Conservation (phyloP, 1,284 basidiomycete species). For the Xanthoconium separans region DNA sequence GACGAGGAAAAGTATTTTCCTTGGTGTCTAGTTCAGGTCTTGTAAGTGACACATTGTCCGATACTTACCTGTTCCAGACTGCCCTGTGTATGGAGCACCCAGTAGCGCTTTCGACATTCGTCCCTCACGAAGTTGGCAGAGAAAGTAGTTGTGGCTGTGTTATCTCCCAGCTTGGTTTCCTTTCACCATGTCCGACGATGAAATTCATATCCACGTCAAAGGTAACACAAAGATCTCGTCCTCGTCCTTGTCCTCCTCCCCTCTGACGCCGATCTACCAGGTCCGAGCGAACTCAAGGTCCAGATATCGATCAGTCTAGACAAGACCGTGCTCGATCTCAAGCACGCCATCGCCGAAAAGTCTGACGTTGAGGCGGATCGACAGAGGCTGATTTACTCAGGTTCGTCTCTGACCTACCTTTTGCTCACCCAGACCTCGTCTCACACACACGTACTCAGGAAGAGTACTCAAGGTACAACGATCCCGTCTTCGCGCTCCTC, state of each 20-base stretch:
- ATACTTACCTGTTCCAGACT: too few species aligned
- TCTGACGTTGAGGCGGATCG: conserved; percentile 83
- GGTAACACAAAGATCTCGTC: conserved; percentile 37
- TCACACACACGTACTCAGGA: conserved; percentile 38
- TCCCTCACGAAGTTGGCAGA: too few species aligned
- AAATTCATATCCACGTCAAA: conserved; percentile 77
- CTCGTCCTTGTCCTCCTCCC: not conserved
- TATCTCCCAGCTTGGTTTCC: not conserved
- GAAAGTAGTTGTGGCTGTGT: too few species aligned
- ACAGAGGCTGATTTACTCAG: conserved; percentile 87
- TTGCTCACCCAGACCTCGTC: not conserved
- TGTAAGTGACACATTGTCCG: too few species aligned
- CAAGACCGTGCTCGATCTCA: conserved; percentile 83
- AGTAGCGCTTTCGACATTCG: too few species aligned
- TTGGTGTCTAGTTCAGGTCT: too few species aligned
- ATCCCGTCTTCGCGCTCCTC: not conserved
- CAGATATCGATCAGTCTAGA: conserved; percentile 76
- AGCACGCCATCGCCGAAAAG: conserved; percentile 80
- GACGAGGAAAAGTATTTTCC: too few species aligned
- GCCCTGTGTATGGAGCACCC: too few species aligned
- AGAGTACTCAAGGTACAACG: conserved; percentile 65
- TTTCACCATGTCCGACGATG: conserved; percentile 53
- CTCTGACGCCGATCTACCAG: conserved; percentile 34
- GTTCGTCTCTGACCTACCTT: conserved; percentile 39
- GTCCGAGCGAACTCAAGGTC: conserved; percentile 88